phyloP scores from a whole-genome alignment of 2,329 filamentous ascomycete species.

The Emydomyces testavorans region DNA sequence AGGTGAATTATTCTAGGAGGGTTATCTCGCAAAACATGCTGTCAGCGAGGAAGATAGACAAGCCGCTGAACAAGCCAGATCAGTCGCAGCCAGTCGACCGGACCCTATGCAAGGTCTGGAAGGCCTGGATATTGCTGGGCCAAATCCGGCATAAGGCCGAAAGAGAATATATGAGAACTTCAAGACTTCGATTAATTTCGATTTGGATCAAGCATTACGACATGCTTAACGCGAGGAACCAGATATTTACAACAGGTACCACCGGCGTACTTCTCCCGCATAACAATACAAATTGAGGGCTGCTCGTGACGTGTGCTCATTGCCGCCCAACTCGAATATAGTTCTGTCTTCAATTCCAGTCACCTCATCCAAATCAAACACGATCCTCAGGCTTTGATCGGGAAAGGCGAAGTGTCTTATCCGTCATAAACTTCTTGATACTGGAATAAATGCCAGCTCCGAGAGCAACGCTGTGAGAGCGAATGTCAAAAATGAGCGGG shows the following conservation, averaged over 20 bases:
- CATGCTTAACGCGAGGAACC: slow-evolving; percentile 5
- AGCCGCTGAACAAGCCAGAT: slow-evolving; percentile 46
- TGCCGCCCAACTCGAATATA: slow-evolving; percentile 2
- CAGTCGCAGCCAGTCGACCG: slow-evolving; percentile 42
- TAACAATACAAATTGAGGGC: slow-evolving; percentile 13
- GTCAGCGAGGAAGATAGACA: slow-evolving; percentile 66
- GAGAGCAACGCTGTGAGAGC: slow-evolving; percentile 49
- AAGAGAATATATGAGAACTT: not conserved
- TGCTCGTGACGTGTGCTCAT: not conserved
- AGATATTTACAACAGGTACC: slow-evolving; percentile 11
- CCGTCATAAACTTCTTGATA: slow-evolving; percentile 67
- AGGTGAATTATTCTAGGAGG: slow-evolving; percentile 76
- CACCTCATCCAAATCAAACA: slow-evolving; percentile 14
- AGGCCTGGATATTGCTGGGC: slow-evolving; percentile 84
- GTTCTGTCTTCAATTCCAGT: not conserved
- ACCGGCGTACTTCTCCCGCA: not conserved
- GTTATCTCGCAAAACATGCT: slow-evolving; percentile 80
- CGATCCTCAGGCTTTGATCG: slow-evolving; percentile 49
- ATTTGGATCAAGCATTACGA: not conserved
- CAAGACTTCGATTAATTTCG: slow-evolving; percentile 1
- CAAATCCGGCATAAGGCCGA: slow-evolving; percentile 56
- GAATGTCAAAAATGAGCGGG: slow-evolving; percentile 16
- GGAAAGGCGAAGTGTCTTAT: slow-evolving; percentile 83
- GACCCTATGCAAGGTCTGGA: slow-evolving; percentile 96
- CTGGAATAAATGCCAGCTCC: slow-evolving; percentile 72